These are phyloP conservation scores for Populus hybrid DNA, from an alignment of 441 rosid species.

Conservation along the genomic window DNA sequence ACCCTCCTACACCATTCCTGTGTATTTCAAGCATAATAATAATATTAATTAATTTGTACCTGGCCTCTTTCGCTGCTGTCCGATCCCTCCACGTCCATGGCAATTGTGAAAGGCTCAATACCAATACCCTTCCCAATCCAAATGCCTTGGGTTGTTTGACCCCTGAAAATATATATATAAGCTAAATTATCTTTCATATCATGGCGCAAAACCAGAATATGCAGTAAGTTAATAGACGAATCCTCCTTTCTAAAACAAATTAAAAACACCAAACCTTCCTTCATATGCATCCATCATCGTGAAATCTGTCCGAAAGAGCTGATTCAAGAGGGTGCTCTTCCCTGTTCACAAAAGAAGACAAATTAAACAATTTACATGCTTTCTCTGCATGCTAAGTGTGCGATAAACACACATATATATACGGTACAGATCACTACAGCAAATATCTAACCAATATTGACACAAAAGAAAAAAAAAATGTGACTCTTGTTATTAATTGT, in stretches of 20 bases:
- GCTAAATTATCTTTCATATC: not conserved
- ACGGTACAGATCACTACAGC: too few species aligned
- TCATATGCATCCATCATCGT: slow-evolving; percentile 58
- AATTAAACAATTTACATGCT: too few species aligned
- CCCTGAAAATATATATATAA: slow-evolving; percentile 40
- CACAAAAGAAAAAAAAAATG: too few species aligned
- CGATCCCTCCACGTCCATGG: slow-evolving; percentile 62
- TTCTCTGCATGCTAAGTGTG: too few species aligned
- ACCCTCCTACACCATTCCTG: not conserved
- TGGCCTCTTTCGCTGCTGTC: slow-evolving; percentile 96
- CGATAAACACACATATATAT: too few species aligned
- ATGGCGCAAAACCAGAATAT: not conserved
- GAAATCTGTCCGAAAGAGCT: too few species aligned
- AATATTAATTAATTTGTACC: slow-evolving; percentile 35
- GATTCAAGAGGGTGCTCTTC: too few species aligned
- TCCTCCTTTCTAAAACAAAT: not conserved
- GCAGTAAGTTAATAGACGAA: not conserved
- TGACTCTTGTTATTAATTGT: too few species aligned
- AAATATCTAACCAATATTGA: too few species aligned
- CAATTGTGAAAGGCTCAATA: slow-evolving; percentile 52
- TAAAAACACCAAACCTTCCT: slow-evolving; percentile 23
- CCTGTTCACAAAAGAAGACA: too few species aligned
- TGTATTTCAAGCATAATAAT: not conserved
- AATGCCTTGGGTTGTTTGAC: slow-evolving; percentile 87
- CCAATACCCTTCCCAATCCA: slow-evolving; percentile 80